Base-by-base conservation (phyloP, 768 basidiomycete species). In the Mycena maculata region DNA sequence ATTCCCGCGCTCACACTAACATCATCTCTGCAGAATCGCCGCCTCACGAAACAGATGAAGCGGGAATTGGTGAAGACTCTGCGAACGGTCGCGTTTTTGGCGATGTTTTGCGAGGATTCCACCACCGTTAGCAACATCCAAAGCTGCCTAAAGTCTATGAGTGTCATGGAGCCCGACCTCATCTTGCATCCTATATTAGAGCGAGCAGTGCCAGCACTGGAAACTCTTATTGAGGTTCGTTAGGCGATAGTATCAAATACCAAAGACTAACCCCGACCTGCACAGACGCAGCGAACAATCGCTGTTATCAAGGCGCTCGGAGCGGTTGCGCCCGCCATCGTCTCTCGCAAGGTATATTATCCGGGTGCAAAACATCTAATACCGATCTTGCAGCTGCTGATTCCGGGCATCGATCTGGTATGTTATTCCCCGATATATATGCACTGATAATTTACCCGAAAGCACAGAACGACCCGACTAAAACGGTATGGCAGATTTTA, bases 391-490 rank as follows among this genome's bases (percentile, higher is more conserved):
- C 89, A 95, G 60, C 83, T 96, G 22, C 83, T 94, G 23, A 86
- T 95, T 55, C 93, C 94, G 9, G 94, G 93, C 6, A 94, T 96
- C 70, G 95, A 96, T 80, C 82, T 96, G 68, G 91, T 92, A 76
- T 60, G 88, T 79, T 20, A 11, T n/a, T 38, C 28, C 1, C 16
- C 23, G 8, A 33, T 10, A 11, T 22, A 1, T 16, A 11, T 25
- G 20, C 2, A 3, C 5, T 30, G 25, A 61, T 71, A 27, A 72
- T 55, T 53, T 36, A 52, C 23, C 58, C 53, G 48, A 25, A 45
- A 67, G 6, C 13, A 23, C 63, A 92, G 91, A 93, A 93, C 71
- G 92, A 93, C 73, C 92, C 92, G 5, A 81, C 86, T 0, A 94
- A 94, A 80, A 93, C 92, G 68, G 91, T 91, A 80, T 70, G 81